Percentiles rank a stretch among this genome's conserved stretches.
Conservation (phyloP, 78 protist genomes). For the Dictyostelium firmibasis region DNA sequence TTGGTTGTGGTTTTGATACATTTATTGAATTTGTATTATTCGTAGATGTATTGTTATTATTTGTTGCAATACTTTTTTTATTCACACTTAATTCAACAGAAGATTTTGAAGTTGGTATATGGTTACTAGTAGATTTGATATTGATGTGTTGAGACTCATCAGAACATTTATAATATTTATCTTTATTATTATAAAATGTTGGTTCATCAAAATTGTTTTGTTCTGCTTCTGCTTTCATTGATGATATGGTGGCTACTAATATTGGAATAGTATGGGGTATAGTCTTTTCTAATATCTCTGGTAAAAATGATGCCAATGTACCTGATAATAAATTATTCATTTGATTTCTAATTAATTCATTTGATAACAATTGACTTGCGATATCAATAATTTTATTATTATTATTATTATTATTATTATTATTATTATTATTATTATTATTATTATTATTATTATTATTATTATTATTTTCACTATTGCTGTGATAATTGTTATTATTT, state of each 20-base stretch:
- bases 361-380: constrained; percentile 22
- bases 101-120: not conserved
- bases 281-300: constrained; percentile 47
- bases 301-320: constrained; percentile 24
- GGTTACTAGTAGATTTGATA: not conserved
- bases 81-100: not conserved
- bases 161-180: not conserved
- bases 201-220: not conserved
- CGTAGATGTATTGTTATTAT: not conserved
- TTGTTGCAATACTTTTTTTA: not conserved
- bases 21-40: not conserved
- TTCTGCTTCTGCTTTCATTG: not conserved
- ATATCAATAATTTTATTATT: constrained; percentile 30
- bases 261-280: constrained; percentile 63
- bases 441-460: not conserved
- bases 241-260: constrained; percentile 36
- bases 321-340: constrained; percentile 32
- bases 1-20: not conserved
- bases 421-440: not conserved
- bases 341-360: not conserved
- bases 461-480: too few species aligned
- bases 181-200: constrained; percentile 10
- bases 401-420: not conserved
- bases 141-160: not conserved
- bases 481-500: not conserved